Base-by-base conservation (phyloP, 306 rosid species). In the Hippophae rhamnoides region DNA sequence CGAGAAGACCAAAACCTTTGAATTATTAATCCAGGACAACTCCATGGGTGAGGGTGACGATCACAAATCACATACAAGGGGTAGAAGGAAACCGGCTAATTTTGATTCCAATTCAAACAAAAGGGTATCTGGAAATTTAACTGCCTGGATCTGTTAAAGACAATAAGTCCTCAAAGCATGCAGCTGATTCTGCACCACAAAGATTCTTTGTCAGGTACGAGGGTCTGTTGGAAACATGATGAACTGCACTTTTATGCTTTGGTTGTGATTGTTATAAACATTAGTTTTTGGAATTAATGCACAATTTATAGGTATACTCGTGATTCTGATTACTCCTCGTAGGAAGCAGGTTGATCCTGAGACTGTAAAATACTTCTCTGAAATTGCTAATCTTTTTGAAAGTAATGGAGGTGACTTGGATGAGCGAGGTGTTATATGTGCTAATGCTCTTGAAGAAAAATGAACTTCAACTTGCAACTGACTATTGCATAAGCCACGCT, bases 291-390 rank as follows among this genome's bases (percentile, higher is more conserved):
- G 38, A 31, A 13, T 5, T 25, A 11, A 18, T 63, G 47, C 49
- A 31, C 6, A 13, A 23, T 13, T 13, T 57, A 44, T 13, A 12
- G 13, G 61, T 49, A 57, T 58, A 31, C 47, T 55, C 8, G 62
- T 47, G 66, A 47, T 50, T 60, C 46, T 26, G 56, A 43, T 43
- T 64, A 26, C 63, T 60, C 61, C 40, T 56, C 78, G 72, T 55
- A 85, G 96, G 93, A 92, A 87, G 69, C 89, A 67, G 71, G 79
- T 92, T 61, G 99, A 87, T 66, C 96, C 96, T 6, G 95, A 85
- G 65, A 83, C 79, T 2, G 45, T 64, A 5, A 75, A 76, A 54
- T 92, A 92, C 78, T 85, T 92, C 68, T 79, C 80, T 1, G 93
- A 87, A 66, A 87, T 87, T 54, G 79, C 86, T 12, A 92, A 83